These are phyloP conservation scores for Emergomyces orientalis DNA, from an alignment of 2,329 filamentous ascomycete species.

Conservation along the genomic window DNA sequence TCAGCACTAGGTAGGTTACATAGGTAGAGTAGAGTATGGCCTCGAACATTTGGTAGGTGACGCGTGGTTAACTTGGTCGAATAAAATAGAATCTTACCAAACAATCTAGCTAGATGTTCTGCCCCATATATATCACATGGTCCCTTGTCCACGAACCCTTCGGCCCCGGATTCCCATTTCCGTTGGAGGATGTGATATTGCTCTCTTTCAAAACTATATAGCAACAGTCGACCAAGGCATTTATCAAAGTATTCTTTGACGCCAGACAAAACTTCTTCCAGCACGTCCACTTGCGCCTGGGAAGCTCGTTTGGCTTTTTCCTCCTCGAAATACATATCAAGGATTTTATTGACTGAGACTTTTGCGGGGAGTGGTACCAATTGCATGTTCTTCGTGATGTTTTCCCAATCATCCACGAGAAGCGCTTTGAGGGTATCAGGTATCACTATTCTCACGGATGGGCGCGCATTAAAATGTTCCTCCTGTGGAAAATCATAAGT, in stretches of 20 bases:
- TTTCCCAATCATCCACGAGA: conserved; percentile 97
- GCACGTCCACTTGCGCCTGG: conserved; percentile 59
- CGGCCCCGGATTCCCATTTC: conserved; percentile 54
- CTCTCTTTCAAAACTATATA: conserved; percentile 87
- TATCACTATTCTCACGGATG: conserved; percentile 75
- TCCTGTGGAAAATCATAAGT: conserved; percentile 50
- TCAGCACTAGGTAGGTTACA: not conserved
- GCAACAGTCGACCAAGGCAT: conserved; percentile 72
- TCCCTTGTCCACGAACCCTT: conserved; percentile 59
- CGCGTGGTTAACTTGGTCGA: not conserved
- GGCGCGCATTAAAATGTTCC: conserved; percentile 73
- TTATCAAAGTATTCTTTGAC: conserved; percentile 92
- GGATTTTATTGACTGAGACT: conserved; percentile 64
- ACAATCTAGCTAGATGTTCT: conserved; percentile 79
- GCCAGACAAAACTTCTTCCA: conserved; percentile 80
- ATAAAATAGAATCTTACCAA: conserved; percentile 51
- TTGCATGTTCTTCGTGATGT: conserved; percentile 89
- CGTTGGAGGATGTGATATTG: conserved; percentile 75
- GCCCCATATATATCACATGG: conserved; percentile 80
- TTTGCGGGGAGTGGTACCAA: conserved; percentile 75
- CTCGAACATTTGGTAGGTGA: not conserved
- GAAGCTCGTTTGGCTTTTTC: conserved; percentile 53
- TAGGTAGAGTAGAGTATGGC: not conserved
- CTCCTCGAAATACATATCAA: conserved; percentile 68
- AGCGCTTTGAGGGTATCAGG: conserved; percentile 86